phyloP scores from a whole-genome alignment of 257 asterid species.

The Leonotis leonurus region DNA sequence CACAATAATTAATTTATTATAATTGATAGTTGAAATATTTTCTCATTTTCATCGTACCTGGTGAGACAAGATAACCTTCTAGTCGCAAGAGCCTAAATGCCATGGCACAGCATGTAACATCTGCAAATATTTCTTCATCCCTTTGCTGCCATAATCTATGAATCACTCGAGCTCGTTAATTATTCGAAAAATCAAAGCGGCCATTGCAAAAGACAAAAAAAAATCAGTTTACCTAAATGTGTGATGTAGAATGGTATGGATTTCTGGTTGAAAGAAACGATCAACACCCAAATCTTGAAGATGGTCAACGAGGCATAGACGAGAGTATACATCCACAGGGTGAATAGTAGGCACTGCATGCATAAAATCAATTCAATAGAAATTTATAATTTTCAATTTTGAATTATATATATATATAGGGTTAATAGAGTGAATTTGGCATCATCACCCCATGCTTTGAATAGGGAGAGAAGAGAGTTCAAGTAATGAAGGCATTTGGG shows the following conservation, averaged over 20 bases:
- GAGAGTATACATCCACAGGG: conserved; percentile 1
- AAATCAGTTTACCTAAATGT: conserved; percentile 12
- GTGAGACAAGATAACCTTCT: conserved; percentile 12
- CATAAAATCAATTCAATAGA: no score
- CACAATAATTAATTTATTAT: no score
- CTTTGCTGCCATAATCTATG: conserved; percentile 19
- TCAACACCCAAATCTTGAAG: conserved; percentile 24
- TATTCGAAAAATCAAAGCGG: no score
- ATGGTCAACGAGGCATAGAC: conserved; percentile 18
- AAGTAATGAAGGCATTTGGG: not conserved
- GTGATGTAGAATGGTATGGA: conserved; percentile 8
- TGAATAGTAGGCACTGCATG: conserved; percentile 15
- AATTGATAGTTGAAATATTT: no score
- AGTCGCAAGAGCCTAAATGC: conserved; percentile 28
- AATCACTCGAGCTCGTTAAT: no score
- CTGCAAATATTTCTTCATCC: conserved; percentile 16
- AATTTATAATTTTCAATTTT: no score
- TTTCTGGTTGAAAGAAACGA: conserved; percentile 15
- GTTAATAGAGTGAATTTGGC: no score
- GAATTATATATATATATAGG: no score
- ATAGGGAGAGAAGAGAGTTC: not conserved
- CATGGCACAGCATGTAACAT: conserved; percentile 18
- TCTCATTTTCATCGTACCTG: conserved; percentile 6
- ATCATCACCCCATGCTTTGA: conserved; percentile 2
- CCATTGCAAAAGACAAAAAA: no score